Percentiles rank a stretch among this genome's conserved stretches.
Conservation (phyloP, 106 monocot species). For the Apostasia shenzhenica region DNA sequence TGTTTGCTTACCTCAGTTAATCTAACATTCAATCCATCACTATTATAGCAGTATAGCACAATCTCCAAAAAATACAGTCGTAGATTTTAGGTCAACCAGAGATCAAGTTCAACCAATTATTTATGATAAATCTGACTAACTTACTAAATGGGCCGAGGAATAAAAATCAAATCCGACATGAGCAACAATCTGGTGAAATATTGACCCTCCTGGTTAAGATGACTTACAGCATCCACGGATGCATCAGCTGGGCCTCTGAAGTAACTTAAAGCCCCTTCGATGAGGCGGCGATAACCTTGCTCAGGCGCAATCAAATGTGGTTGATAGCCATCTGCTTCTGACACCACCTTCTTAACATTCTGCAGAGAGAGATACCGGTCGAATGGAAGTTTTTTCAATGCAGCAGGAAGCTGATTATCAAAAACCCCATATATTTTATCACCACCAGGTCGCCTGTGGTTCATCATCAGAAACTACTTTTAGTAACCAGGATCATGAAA, state of each 20-base stretch:
- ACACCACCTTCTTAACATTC: slow-evolving; percentile 53
- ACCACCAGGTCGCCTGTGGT: slow-evolving; percentile 40
- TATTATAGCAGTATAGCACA: no score
- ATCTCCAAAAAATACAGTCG: no score
- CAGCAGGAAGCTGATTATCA: slow-evolving; percentile 55
- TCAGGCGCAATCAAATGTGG: slow-evolving; percentile 65
- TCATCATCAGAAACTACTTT: no score
- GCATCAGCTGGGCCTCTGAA: slow-evolving; percentile 64
- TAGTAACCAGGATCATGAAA: no score
- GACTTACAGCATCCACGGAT: slow-evolving; percentile 51
- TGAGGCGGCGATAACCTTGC: slow-evolving; percentile 55
- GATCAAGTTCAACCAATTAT: no score
- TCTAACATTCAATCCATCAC: no score
- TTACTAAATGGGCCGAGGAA: no score
- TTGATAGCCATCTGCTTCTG: slow-evolving; percentile 67
- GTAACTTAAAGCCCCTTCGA: slow-evolving; percentile 44
- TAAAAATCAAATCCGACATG: no score
- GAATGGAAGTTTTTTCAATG: slow-evolving; percentile 57
- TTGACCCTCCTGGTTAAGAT: background rate
- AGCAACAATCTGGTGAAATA: no score
- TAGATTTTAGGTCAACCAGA: no score
- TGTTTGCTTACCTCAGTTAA: no score
- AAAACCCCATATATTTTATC: slow-evolving; percentile 58
- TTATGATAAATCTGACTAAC: no score
- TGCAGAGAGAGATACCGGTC: slow-evolving; percentile 49